Evolutionary conservation across 163 green algal genomes (phyloP).

Genomic region (Chlamydomonas reinhardtii): DNA sequence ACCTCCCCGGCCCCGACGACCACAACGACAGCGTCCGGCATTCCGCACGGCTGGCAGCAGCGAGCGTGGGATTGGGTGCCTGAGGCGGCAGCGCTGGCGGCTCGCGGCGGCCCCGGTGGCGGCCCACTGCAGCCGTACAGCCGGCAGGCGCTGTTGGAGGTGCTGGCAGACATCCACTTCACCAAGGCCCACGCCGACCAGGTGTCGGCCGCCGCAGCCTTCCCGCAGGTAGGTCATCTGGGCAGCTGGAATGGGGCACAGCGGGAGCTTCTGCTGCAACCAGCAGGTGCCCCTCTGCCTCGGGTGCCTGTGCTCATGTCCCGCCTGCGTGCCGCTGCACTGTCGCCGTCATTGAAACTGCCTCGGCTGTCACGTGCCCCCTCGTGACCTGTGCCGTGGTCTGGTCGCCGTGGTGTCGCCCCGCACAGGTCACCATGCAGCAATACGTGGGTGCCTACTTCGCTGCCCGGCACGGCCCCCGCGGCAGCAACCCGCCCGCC

Average conservation of each 20-base stretch:
- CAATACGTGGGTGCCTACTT: slow-evolving; percentile 45
- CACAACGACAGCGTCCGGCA: slow-evolving; percentile 4
- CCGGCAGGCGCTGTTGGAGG: slow-evolving; percentile 36
- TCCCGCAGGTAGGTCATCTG: neutral
- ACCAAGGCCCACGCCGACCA: slow-evolving; percentile 38
- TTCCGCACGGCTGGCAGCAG: slow-evolving; percentile 44
- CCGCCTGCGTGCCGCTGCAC: no score
- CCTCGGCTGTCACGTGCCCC: no score
- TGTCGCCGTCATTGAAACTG: no score
- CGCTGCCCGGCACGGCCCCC: slow-evolving; percentile 22
- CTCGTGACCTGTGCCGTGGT: no score
- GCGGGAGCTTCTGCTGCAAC: no score
- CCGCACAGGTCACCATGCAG: neutral
- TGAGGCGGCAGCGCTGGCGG: slow-evolving; percentile 7
- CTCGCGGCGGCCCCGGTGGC: neutral
- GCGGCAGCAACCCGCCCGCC: neutral
- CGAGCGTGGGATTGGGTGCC: slow-evolving; percentile 38
- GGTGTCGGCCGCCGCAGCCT: slow-evolving; percentile 21
- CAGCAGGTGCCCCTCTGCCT: no score
- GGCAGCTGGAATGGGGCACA: no score
- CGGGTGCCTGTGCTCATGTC: no score
- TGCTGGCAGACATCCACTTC: slow-evolving; percentile 39
- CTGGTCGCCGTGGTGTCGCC: no score
- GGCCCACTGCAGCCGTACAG: slow-evolving; percentile 2
- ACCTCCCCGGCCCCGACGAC: neutral